Conservation (phyloP, 345 rosid genomes). For the Sonneratia alba region DNA sequence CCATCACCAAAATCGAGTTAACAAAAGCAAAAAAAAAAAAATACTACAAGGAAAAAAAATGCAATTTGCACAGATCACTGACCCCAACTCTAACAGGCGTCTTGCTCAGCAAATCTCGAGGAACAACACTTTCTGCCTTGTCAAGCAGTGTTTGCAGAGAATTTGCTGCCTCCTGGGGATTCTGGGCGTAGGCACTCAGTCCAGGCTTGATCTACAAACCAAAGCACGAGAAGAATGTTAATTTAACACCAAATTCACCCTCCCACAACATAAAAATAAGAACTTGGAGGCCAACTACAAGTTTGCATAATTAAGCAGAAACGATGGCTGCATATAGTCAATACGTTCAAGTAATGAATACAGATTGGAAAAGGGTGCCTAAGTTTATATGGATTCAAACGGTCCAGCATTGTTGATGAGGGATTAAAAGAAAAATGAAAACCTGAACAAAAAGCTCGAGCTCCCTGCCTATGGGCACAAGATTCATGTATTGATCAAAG, state of each 20-base stretch:
- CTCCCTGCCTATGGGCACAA: slow-evolving; percentile 70
- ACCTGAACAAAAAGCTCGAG: slow-evolving; percentile 66
- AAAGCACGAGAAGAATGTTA: not conserved
- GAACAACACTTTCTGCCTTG: slow-evolving; percentile 80
- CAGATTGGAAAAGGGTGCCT: not conserved
- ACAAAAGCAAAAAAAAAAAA: not conserved
- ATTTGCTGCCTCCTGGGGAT: slow-evolving; percentile 62
- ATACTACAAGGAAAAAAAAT: not conserved
- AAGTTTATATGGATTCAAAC: too few relatives aligned
- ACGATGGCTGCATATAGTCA: not conserved
- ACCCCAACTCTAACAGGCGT: slow-evolving; percentile 99
- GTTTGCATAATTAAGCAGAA: not conserved
- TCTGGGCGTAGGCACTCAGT: slow-evolving; percentile 69
- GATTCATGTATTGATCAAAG: slow-evolving; percentile 84
- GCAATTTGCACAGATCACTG: slow-evolving; percentile 14
- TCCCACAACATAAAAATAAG: not conserved
- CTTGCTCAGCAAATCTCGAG: slow-evolving; percentile 53
- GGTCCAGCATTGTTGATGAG: too few relatives aligned
- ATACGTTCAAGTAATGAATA: not conserved
- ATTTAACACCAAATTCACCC: not conserved
- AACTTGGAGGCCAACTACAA: not conserved
- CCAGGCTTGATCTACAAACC: slow-evolving; percentile 62
- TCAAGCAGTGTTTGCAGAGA: slow-evolving; percentile 65
- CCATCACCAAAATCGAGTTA: slow-evolving; percentile 9
- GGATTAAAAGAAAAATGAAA: not conserved